A percentile compares a stretch with the other conserved stretches of the same genome.
phyloP scores from a whole-genome alignment of 495 filamentous ascomycete species.

The Talaromyces trachyspermus region DNA sequence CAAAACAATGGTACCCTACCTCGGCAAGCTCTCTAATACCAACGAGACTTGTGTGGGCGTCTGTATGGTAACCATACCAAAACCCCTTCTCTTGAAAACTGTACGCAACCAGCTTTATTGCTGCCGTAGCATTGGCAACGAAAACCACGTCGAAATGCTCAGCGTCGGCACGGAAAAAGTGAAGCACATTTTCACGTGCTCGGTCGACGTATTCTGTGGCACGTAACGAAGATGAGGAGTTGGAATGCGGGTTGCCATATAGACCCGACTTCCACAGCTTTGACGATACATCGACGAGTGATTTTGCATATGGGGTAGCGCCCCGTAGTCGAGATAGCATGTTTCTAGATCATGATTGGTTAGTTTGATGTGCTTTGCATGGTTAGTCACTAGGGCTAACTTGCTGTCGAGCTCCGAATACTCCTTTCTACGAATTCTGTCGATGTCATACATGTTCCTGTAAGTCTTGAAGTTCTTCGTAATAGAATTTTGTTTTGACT shows the following conservation, averaged over 20 bases:
- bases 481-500: no score
- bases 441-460: slow-evolving; percentile 11
- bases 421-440: slow-evolving; percentile 28
- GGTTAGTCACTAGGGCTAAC: background rate
- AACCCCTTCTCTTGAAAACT: slow-evolving; percentile 49
- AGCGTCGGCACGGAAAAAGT: slow-evolving; percentile 56
- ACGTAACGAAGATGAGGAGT: slow-evolving; percentile 54
- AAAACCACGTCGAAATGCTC: slow-evolving; percentile 63
- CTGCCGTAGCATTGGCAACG: slow-evolving; percentile 60
- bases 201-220: slow-evolving; percentile 54
- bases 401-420: slow-evolving; percentile 37
- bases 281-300: slow-evolving; percentile 52
- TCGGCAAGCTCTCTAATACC: slow-evolving; percentile 58
- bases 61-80: slow-evolving; percentile 69
- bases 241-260: slow-evolving; percentile 72
- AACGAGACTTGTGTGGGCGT: slow-evolving; percentile 68
- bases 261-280: slow-evolving; percentile 49
- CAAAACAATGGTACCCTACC: slow-evolving; percentile 51
- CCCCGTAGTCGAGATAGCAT: slow-evolving; percentile 71
- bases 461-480: background rate
- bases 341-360: slow-evolving; percentile 17
- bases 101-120: slow-evolving; percentile 63
- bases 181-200: slow-evolving; percentile 49
- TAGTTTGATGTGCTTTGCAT: background rate
- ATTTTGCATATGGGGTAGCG: slow-evolving; percentile 62